Conservation (phyloP, 176 grass and related monocot genomes). For the Musa schizocarpa region DNA sequence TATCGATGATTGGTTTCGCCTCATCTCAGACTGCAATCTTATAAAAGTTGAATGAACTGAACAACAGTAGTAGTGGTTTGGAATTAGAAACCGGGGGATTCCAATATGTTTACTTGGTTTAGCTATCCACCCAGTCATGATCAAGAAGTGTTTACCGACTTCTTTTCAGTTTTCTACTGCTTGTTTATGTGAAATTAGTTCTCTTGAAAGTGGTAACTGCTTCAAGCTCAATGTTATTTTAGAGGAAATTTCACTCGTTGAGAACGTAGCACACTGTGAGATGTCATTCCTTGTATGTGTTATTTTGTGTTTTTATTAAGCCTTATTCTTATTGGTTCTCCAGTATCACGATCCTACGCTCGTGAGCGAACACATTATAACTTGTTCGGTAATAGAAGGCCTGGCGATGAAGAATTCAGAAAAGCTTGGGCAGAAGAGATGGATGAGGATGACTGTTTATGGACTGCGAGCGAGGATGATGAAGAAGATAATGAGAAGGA, state of each 20-base stretch:
- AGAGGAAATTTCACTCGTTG: neutral
- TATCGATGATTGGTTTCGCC: neutral
- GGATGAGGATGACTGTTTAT: constrained; percentile 78
- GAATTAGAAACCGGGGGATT: neutral
- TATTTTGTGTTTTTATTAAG: neutral
- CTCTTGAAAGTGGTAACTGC: neutral
- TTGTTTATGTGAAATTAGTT: neutral
- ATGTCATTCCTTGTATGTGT: neutral
- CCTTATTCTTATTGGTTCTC: neutral
- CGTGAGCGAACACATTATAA: constrained; percentile 41
- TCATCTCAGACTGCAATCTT: neutral
- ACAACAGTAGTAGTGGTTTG: neutral
- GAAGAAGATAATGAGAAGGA: constrained; percentile 33
- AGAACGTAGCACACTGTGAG: neutral
- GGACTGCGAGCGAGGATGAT: constrained; percentile 86
- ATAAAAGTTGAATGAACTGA: neutral
- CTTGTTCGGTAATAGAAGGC: constrained; percentile 71
- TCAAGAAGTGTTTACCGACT: neutral
- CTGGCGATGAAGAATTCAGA: constrained; percentile 76
- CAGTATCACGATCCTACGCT: constrained; percentile 56
- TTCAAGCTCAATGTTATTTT: neutral
- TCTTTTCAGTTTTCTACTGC: neutral
- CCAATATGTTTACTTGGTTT: neutral
- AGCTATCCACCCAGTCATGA: neutral
- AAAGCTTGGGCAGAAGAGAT: constrained; percentile 75